phyloP scores from a whole-genome alignment of 2,329 filamentous ascomycete species.

The Celoporthe dispersa region DNA sequence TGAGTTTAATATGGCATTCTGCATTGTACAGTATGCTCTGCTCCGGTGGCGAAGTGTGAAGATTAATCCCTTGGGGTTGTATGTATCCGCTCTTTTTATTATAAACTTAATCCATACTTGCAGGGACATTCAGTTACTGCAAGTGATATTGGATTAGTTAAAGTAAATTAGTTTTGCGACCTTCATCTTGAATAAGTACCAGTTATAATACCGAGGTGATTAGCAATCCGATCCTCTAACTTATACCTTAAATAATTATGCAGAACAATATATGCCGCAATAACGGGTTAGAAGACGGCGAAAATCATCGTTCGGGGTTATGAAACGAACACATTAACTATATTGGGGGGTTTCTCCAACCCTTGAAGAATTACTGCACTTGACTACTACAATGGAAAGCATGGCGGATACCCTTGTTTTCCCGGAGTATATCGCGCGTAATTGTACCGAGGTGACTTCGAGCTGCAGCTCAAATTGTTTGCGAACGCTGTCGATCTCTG shows the following conservation, averaged over 20 bases:
- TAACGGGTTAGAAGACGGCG: not conserved
- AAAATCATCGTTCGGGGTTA: not conserved
- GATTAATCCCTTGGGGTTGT: too few species aligned
- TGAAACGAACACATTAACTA: not conserved
- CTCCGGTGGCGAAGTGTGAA: too few species aligned
- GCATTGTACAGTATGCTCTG: too few species aligned
- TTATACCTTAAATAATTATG: not conserved
- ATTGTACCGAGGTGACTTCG: not conserved
- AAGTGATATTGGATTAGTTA: too few species aligned
- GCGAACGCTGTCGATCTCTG: not conserved
- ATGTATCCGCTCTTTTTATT: too few species aligned
- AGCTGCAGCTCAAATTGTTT: not conserved
- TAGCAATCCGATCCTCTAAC: too few species aligned
- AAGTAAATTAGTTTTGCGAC: too few species aligned
- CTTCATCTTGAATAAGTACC: too few species aligned
- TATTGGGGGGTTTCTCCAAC: not conserved
- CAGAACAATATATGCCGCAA: not conserved
- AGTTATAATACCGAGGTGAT: too few species aligned
- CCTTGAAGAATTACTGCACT: not conserved
- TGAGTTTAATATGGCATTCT: too few species aligned
- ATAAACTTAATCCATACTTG: too few species aligned
- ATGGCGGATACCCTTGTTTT: not conserved
- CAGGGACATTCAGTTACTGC: too few species aligned
- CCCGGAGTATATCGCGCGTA: not conserved
- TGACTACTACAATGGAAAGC: not conserved